Evolutionary conservation across 345 rosid genomes (phyloP), one percentile per base, ranked within the genome.

Genomic region (Ailanthus altissimus): DNA sequence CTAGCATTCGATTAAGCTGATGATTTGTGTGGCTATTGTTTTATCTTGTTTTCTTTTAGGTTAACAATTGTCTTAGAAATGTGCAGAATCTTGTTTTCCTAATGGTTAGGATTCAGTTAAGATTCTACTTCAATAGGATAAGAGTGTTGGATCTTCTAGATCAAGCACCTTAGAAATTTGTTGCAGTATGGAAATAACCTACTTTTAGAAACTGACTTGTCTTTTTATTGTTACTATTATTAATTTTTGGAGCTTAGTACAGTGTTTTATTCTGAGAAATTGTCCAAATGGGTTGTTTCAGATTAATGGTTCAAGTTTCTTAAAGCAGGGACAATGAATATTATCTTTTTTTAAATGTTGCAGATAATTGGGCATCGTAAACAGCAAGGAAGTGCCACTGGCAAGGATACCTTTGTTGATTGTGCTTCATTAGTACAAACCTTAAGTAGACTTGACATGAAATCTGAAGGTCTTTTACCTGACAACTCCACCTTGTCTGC

Each of bases 401-500:
- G 71, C 47, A 84, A 83, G 53, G 61, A 70, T 49, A 69, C 61
- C 54, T 25, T 77, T 69, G 85, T 84, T 26, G 84, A 86, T 73
- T 87, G 83, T 80, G 85, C 86, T 73, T 81, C 86, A 43, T 63
- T 84, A 25, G 73, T 86, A 20, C 59, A 81, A 54, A 71, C 23
- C 51, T 72, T 88, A 69, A 50, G 80, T 65, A 46, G 56, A 32
- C 77, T 73, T 40, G 86, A 80, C 77, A 74, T 87, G 87, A 87
- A 81, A 87, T 77, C 83, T 25, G 72, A 83, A 53, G 85, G 88
- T 28, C 75, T 76, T 38, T 36, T 85, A 0, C 87, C 83, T 0
- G 66, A 80, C 47, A 77, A 8, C 56, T 75, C 76, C 59, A 85
- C 87, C 50, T 78, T 88, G 47, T 87, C 89, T 4, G 82, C 90